Evolutionary conservation across 139 green algal genomes (phyloP).

Genomic region (Tetraselmis chui): DNA sequence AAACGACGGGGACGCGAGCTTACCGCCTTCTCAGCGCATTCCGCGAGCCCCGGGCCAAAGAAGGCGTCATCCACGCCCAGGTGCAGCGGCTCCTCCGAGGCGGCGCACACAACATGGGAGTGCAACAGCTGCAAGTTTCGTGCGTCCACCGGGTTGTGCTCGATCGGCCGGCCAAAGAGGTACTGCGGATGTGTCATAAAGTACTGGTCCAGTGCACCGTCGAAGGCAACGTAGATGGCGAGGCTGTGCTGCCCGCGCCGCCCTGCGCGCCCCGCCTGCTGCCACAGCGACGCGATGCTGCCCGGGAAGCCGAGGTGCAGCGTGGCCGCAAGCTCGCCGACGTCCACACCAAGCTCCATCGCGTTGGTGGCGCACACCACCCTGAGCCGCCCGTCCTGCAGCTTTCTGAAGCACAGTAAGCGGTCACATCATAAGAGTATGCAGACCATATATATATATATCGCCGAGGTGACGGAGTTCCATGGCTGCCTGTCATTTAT

Average conservation of each 20-base stretch:
- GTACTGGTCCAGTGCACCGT: conserved; percentile 90
- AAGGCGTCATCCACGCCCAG: conserved; percentile 15
- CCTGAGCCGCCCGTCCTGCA: conserved; percentile 48
- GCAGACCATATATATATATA: too few species aligned
- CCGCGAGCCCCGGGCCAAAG: neutral
- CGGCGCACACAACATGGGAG: conserved; percentile 77
- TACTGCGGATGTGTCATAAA: conserved; percentile 75
- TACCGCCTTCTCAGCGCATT: neutral
- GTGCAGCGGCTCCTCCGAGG: conserved; percentile 59
- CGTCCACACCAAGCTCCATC: conserved; percentile 91
- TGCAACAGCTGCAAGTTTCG: conserved; percentile 60
- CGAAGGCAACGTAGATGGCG: conserved; percentile 82
- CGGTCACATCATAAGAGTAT: too few species aligned
- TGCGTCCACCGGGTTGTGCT: conserved; percentile 61
- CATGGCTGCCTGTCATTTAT: too few species aligned
- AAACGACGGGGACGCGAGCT: too few species aligned
- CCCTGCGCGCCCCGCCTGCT: conserved; percentile 87
- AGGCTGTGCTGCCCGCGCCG: conserved; percentile 62
- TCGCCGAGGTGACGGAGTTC: too few species aligned
- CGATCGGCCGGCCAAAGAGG: conserved; percentile 73
- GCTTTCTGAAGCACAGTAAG: too few species aligned
- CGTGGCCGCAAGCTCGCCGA: conserved; percentile 89
- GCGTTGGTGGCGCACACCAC: conserved; percentile 90
- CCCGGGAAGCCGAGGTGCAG: conserved; percentile 83
- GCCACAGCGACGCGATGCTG: conserved; percentile 74